These are phyloP conservation scores for Hysterangium stoloniferum DNA, from an alignment of 768 basidiomycete species.

Conservation along the genomic window DNA sequence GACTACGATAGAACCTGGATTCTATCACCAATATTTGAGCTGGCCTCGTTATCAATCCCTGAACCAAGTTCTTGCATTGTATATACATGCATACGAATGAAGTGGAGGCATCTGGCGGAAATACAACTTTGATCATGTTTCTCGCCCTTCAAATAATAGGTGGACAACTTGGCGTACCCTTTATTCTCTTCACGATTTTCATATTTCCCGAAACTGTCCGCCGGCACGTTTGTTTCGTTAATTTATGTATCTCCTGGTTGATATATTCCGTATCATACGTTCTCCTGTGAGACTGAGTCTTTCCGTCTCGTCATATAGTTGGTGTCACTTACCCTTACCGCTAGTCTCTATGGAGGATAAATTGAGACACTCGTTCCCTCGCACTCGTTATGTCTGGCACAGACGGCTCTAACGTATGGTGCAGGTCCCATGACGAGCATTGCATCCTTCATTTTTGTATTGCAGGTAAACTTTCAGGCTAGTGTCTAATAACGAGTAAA, in stretches of 20 bases:
- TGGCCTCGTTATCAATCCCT: background rate
- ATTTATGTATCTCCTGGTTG: background rate
- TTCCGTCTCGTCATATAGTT: background rate
- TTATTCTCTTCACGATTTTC: background rate
- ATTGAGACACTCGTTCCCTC: background rate
- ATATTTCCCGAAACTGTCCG: background rate
- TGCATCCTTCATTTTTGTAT: background rate
- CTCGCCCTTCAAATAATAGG: background rate
- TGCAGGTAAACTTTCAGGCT: too few relatives aligned
- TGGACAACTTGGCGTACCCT: background rate
- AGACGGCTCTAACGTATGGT: slow-evolving; percentile 1
- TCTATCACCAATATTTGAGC: background rate
- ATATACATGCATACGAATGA: background rate
- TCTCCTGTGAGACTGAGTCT: background rate
- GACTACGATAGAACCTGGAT: background rate
- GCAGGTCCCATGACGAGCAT: background rate
- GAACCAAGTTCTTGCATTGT: background rate
- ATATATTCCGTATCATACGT: background rate
- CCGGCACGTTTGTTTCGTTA: slow-evolving; percentile 2
- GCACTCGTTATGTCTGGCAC: background rate
- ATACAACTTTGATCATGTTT: background rate
- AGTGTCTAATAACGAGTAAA: too few relatives aligned
- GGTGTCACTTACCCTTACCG: background rate
- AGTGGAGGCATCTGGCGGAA: background rate
- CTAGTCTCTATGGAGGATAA: slow-evolving; percentile 2